phyloP scores from a whole-genome alignment of 768 basidiomycete genomes.

The Dictyophora rubrovolvata region DNA sequence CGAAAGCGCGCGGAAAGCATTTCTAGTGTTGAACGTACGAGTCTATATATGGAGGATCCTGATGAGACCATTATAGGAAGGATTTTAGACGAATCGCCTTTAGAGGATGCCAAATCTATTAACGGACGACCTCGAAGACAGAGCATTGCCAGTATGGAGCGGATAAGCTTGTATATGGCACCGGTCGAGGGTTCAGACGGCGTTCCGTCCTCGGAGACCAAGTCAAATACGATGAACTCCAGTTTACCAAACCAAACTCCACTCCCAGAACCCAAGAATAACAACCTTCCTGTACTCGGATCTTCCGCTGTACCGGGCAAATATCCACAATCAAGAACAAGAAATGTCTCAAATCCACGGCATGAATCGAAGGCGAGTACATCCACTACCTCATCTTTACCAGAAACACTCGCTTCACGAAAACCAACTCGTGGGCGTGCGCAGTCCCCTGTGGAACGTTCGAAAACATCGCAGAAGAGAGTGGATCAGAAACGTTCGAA shows the following conservation, averaged over 20 bases:
- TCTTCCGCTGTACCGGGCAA: neutral
- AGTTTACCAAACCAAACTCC: neutral
- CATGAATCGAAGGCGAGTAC: neutral
- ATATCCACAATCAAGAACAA: neutral
- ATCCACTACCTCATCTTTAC: neutral
- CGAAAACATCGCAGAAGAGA: neutral
- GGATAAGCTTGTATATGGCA: constrained; percentile 62
- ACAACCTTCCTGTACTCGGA: neutral
- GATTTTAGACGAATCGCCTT: constrained; percentile 67
- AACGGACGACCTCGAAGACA: constrained; percentile 36
- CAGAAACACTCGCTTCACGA: neutral
- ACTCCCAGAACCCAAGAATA: neutral
- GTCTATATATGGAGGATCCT: constrained; percentile 56
- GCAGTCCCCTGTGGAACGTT: neutral
- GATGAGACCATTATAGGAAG: constrained; percentile 37
- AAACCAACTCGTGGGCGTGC: constrained; percentile 1
- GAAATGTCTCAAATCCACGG: neutral
- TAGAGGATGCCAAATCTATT: constrained; percentile 57
- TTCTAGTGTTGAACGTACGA: constrained; percentile 40
- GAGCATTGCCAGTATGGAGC: constrained; percentile 38
- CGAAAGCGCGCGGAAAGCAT: constrained; percentile 59
- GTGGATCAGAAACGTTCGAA: constrained; percentile 8
- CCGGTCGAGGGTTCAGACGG: constrained; percentile 12
- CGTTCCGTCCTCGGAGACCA: no score
- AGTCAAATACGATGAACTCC: no score